phyloP scores from a whole-genome alignment of 352 stramenopile species.

The Globisporangium sylvaticum region DNA sequence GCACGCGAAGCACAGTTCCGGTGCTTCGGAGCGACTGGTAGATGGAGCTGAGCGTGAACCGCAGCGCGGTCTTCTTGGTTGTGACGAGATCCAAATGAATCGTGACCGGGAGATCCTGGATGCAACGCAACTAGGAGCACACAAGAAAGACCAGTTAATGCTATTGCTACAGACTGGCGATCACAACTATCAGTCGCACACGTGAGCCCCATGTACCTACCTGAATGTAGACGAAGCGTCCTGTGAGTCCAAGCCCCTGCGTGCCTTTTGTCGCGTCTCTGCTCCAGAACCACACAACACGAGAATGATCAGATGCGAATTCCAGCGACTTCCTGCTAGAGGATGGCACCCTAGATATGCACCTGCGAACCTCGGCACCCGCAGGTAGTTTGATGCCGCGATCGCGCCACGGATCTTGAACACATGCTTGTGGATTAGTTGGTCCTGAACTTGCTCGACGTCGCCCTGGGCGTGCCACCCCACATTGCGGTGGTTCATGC shows the following conservation, averaged over 20 bases:
- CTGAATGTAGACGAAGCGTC: conserved; percentile 71
- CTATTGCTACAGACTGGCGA: background rate
- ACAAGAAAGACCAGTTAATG: background rate
- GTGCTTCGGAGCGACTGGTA: conserved; percentile 51
- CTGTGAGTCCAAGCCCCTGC: conserved; percentile 58
- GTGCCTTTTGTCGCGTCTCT: conserved; percentile 45
- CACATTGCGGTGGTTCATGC: conserved; percentile 51
- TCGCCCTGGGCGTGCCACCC: conserved; percentile 59
- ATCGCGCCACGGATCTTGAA: conserved; percentile 73
- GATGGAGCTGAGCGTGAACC: conserved; percentile 73
- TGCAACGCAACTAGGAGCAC: conserved; percentile 28
- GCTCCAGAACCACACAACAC: background rate
- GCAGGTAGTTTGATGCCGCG: conserved; percentile 68
- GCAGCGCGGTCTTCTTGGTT: conserved; percentile 56
- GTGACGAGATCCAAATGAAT: conserved; percentile 74
- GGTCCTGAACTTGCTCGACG: conserved; percentile 63
- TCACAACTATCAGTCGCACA: background rate
- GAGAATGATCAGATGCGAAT: background rate
- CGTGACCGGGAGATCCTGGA: conserved; percentile 38
- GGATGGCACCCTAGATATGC: background rate
- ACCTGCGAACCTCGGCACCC: conserved; percentile 43
- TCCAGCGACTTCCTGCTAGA: background rate
- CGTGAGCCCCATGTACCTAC: conserved; percentile 15
- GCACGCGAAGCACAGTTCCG: conserved; percentile 55
- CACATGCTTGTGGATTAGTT: conserved; percentile 71